These are phyloP conservation scores for Ensete ventricosum DNA, from an alignment of 176 grass and related monocot species.

Conservation along the genomic window DNA sequence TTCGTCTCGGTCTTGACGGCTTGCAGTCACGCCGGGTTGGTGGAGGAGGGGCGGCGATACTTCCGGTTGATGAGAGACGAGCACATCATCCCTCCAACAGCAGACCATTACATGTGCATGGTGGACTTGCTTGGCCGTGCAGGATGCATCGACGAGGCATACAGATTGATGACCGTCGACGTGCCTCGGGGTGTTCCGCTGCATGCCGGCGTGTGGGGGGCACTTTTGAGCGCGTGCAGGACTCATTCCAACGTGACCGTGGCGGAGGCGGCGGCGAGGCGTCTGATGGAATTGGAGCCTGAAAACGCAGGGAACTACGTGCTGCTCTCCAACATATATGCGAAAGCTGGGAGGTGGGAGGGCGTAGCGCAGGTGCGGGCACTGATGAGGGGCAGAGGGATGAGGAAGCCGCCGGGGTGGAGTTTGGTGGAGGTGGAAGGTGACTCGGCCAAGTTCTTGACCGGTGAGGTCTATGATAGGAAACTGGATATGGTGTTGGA, in stretches of 20 bases:
- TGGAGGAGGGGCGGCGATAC: constrained; percentile 28
- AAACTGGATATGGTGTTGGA: constrained; percentile 22
- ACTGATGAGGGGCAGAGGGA: constrained; percentile 35
- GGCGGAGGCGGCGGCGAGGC: constrained; percentile 29
- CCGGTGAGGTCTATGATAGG: constrained; percentile 22
- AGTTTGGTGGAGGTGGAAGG: constrained; percentile 32
- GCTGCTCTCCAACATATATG: constrained; percentile 42
- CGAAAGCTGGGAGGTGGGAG: constrained; percentile 28
- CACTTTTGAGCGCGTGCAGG: constrained; percentile 40
- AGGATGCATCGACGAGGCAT: constrained; percentile 33
- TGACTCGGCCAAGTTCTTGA: constrained; percentile 26
- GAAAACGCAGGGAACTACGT: constrained; percentile 39
- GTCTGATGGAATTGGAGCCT: constrained; percentile 42
- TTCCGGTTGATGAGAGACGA: constrained; percentile 36
- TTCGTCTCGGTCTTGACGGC: constrained; percentile 42
- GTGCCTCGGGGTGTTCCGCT: constrained; percentile 18
- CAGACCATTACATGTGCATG: constrained; percentile 31
- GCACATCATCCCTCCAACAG: constrained; percentile 23
- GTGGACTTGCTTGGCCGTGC: constrained; percentile 35
- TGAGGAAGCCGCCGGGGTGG: constrained; percentile 33
- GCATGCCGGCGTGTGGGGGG: constrained; percentile 35
- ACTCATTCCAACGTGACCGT: constrained; percentile 34
- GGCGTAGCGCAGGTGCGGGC: constrained; percentile 26
- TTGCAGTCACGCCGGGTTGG: constrained; percentile 33
- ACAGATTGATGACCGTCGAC: constrained; percentile 30